Percentiles rank a stretch among this genome's conserved stretches.
Conservation (phyloP, 192 early-diverging fungal genomes). For the Coemansia javaensis region DNA sequence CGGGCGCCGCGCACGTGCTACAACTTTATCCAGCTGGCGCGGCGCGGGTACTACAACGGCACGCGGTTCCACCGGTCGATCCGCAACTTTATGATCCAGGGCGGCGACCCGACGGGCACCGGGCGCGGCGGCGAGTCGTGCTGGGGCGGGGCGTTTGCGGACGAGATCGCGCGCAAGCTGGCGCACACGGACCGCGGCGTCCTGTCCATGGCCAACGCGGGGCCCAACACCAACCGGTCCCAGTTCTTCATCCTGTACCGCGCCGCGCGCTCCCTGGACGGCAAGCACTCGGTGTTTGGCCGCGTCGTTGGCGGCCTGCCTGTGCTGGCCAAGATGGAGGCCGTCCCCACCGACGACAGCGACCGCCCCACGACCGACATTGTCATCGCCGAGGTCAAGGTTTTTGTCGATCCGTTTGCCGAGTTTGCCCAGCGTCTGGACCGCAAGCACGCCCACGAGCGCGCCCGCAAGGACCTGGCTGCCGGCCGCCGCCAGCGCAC, state of each 20-base stretch:
- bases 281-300: constrained; percentile 96
- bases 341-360: constrained; percentile 61
- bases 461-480: constrained; percentile 31
- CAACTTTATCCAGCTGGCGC: constrained; percentile 82
- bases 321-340: constrained; percentile 75
- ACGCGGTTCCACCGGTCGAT: constrained; percentile 82
- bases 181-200: constrained; percentile 79
- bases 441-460: constrained; percentile 57
- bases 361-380: constrained; percentile 74
- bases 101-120: constrained; percentile 93
- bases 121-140: constrained; percentile 80
- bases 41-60: constrained; percentile 73
- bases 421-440: constrained; percentile 64
- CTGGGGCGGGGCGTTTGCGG: constrained; percentile 61
- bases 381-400: constrained; percentile 62
- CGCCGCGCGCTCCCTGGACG: constrained; percentile 62
- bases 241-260: constrained; percentile 62
- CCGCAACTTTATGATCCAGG: constrained; percentile 96
- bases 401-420: constrained; percentile 85
- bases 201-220: constrained; percentile 94
- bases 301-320: constrained; percentile 83
- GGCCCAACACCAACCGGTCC: constrained; percentile 84
- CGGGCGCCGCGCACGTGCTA: constrained; percentile 81
- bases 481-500: constrained; percentile 40
- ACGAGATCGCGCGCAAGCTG: constrained; percentile 65